Conservation (phyloP, 768 basidiomycete species). For the Pleurotus cornucopiae region DNA sequence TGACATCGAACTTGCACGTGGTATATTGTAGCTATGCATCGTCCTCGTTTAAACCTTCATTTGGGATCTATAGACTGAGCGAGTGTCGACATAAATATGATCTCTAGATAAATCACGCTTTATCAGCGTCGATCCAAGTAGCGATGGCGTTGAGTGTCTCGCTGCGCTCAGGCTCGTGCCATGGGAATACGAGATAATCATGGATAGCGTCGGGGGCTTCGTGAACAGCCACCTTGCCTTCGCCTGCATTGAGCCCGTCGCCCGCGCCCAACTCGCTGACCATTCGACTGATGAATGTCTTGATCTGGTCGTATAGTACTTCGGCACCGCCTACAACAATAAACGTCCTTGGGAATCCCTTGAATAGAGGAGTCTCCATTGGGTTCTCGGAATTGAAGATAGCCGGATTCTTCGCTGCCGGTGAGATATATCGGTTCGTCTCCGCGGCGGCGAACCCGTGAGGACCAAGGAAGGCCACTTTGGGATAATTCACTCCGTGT, state of each 20-base stretch:
- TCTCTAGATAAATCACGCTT: no score
- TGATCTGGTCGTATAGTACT: slow-evolving; percentile 45
- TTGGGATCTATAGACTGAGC: no score
- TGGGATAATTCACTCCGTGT: slow-evolving; percentile 24
- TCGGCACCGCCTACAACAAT: slow-evolving; percentile 57
- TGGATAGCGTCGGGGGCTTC: slow-evolving; percentile 52
- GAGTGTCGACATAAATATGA: no score
- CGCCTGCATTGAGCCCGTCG: slow-evolving; percentile 28
- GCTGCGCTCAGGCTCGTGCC: slow-evolving; percentile 51
- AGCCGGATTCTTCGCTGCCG: slow-evolving; percentile 40
- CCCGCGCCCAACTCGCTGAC: slow-evolving; percentile 46
- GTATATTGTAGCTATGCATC: no score
- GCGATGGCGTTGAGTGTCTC: slow-evolving; percentile 44
- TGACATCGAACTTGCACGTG: no score
- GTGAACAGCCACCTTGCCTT: slow-evolving; percentile 41
- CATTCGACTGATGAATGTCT: slow-evolving; percentile 44
- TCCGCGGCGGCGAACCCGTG: slow-evolving; percentile 41
- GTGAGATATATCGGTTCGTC: slow-evolving; percentile 54
- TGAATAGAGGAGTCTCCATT: slow-evolving; percentile 34
- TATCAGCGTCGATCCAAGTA: slow-evolving; percentile 32
- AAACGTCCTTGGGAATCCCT: slow-evolving; percentile 57
- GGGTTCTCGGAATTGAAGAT: slow-evolving; percentile 6
- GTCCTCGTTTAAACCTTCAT: no score
- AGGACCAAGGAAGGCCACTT: slow-evolving; percentile 41
- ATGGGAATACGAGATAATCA: slow-evolving; percentile 46